phyloP scores from a whole-genome alignment of 768 basidiomycete genomes.

The Tylopilus balloui region DNA sequence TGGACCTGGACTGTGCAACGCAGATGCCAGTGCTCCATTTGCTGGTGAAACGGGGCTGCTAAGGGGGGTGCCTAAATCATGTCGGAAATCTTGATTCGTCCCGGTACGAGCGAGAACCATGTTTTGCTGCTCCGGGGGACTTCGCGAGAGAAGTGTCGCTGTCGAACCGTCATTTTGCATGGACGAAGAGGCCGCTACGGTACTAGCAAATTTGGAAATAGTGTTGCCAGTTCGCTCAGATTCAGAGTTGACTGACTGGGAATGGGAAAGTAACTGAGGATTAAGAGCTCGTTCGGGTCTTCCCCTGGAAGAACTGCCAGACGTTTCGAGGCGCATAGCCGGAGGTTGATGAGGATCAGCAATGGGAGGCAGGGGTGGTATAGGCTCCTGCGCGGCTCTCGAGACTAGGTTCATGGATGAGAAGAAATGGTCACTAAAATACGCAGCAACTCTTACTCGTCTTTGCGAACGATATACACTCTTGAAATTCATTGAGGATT shows the following conservation, averaged over 20 bases:
- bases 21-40: constrained; percentile 16
- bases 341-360: constrained; percentile 31
- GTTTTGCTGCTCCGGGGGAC: constrained; percentile 4
- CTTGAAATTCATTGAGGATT: constrained; percentile 66
- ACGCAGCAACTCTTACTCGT: constrained; percentile 46
- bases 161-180: constrained; percentile 4
- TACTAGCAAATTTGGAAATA: background rate
- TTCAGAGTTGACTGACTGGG: background rate
- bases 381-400: constrained; percentile 55
- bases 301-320: constrained; percentile 6
- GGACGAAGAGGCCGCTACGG: background rate
- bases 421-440: background rate
- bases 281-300: constrained; percentile 22
- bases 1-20: constrained; percentile 17
- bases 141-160: constrained; percentile 2
- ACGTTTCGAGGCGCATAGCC: background rate
- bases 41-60: constrained; percentile 5
- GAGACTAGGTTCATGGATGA: constrained; percentile 39
- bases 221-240: background rate
- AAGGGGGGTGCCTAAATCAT: constrained; percentile 1
- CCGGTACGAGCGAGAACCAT: background rate
- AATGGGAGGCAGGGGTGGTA: constrained; percentile 61
- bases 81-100: constrained; percentile 2
- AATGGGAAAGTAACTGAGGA: constrained; percentile 11
- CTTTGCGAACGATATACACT: constrained; percentile 80